phyloP scores from a whole-genome alignment of 176 grass and related monocot genomes.

The Cenchrus americanus region DNA sequence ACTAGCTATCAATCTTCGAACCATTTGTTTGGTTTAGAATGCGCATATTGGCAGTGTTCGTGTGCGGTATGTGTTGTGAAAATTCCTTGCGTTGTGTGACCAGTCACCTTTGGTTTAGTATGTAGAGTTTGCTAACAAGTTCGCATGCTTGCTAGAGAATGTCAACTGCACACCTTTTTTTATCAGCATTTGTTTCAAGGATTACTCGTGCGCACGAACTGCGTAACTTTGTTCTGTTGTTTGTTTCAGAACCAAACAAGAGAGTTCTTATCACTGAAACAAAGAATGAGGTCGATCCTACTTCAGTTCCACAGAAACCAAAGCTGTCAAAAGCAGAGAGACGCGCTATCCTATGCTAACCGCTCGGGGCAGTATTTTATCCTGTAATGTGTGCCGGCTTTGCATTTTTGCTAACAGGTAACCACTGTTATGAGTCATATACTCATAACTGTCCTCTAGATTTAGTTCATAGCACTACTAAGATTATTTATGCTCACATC shows the following conservation, averaged over 20 bases:
- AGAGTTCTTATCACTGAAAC: conserved; percentile 45
- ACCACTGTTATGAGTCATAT: too few relatives aligned
- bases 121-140: background rate
- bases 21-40: background rate
- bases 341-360: too few relatives aligned
- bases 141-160: background rate
- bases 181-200: background rate
- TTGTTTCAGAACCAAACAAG: conserved; percentile 68
- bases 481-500: too few relatives aligned
- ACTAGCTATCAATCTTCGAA: too few relatives aligned
- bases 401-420: too few relatives aligned
- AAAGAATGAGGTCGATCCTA: too few relatives aligned
- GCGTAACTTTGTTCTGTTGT: conserved; percentile 10
- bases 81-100: background rate
- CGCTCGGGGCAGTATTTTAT: too few relatives aligned
- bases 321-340: too few relatives aligned
- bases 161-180: background rate
- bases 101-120: background rate
- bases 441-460: too few relatives aligned
- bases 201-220: background rate
- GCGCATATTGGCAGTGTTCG: background rate
- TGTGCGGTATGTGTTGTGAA: background rate
- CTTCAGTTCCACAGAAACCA: too few relatives aligned
- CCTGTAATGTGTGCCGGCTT: too few relatives aligned
- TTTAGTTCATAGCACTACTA: too few relatives aligned